A percentile compares a stretch with the other conserved stretches of the same genome.
phyloP scores from a whole-genome alignment of 345 rosid species.

The Populus alba region DNA sequence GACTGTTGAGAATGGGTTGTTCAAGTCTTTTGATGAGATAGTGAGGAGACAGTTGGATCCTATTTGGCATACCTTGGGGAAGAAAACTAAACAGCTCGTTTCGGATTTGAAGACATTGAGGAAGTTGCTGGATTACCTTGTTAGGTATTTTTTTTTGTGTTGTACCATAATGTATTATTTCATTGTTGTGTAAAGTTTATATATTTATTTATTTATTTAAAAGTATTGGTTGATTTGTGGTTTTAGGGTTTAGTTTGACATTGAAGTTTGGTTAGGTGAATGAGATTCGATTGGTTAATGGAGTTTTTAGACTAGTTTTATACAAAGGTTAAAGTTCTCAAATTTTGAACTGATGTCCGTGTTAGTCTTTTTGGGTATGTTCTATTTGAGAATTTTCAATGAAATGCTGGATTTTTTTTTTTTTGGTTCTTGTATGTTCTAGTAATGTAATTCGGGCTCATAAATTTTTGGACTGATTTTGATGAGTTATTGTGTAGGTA shows the following conservation, averaged over 20 bases:
- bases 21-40: constrained; percentile 98
- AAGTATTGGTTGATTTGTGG: not conserved
- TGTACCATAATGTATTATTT: not conserved
- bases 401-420: not conserved
- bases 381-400: too few relatives aligned
- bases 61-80: constrained; percentile 94
- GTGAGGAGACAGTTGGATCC: constrained; percentile 94
- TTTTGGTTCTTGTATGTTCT: not conserved
- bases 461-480: constrained; percentile 11
- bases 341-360: too few relatives aligned
- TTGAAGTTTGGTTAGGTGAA: not conserved
- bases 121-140: constrained; percentile 93
- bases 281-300: not conserved
- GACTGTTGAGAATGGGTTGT: constrained; percentile 93
- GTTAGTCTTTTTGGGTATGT: too few relatives aligned
- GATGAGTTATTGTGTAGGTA: constrained; percentile 47
- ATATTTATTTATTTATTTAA: not conserved
- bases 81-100: constrained; percentile 91
- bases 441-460: not conserved
- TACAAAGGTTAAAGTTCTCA: too few relatives aligned
- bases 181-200: not conserved
- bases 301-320: not conserved
- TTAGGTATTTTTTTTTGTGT: constrained; percentile 47
- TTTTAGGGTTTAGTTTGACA: not conserved
- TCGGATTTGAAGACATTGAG: constrained; percentile 96